phyloP scores from a whole-genome alignment of 179 eudicot genomes.

The Silene vulgaris region DNA sequence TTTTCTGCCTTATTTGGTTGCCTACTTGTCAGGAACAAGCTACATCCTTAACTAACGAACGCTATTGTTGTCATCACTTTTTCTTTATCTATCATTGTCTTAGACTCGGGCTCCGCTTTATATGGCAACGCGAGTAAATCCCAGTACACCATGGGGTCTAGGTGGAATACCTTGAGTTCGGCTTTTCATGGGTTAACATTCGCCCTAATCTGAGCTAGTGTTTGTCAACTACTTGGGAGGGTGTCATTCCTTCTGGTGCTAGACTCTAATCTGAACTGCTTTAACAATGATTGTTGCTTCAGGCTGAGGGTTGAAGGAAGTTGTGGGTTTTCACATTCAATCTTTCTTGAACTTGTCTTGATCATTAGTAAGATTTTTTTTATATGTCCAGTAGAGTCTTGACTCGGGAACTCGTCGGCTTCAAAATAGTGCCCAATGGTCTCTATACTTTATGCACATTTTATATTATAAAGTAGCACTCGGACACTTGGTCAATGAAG shows the following conservation, averaged over 20 bases:
- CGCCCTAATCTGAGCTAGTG: conserved; percentile 72
- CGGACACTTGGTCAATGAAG: too few species aligned
- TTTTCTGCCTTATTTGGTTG: conserved; percentile 76
- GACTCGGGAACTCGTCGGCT: too few species aligned
- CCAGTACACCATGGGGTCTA: conserved; percentile 58
- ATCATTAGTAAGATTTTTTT: too few species aligned
- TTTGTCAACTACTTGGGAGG: conserved; percentile 62
- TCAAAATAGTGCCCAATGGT: too few species aligned
- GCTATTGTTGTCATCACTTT: conserved; percentile 61
- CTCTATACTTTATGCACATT: too few species aligned
- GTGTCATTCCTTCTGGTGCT: conserved; percentile 70
- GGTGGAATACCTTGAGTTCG: conserved; percentile 67
- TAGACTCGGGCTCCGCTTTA: conserved; percentile 70
- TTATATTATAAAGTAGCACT: too few species aligned
- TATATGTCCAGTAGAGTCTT: too few species aligned
- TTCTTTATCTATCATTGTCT: conserved; percentile 68
- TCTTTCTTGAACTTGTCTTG: too few species aligned
- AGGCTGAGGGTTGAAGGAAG: too few species aligned
- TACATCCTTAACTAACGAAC: conserved; percentile 61
- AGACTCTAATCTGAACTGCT: conserved; percentile 25
- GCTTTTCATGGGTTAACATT: conserved; percentile 83
- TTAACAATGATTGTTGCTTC: too few species aligned
- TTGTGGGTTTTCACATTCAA: too few species aligned
- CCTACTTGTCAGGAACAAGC: conserved; percentile 61
- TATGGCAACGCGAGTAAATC: conserved; percentile 40